phyloP scores from a whole-genome alignment of 768 basidiomycete species.

The Agaricus subrufescens region DNA sequence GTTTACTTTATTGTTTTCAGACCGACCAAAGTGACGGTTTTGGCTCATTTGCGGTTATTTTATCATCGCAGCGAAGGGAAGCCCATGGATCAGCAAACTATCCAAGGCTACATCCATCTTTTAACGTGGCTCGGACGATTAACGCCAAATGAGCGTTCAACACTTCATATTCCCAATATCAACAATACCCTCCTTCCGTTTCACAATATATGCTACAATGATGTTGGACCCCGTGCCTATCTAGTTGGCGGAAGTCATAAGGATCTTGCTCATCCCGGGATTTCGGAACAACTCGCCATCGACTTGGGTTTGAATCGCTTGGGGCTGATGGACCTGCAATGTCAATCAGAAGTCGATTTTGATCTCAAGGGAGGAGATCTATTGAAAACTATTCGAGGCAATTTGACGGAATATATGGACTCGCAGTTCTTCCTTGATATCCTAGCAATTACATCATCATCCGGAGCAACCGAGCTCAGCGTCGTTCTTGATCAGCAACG shows the following conservation, averaged over 20 bases:
- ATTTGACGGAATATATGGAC: constrained; percentile 36
- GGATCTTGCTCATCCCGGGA: constrained; percentile 23
- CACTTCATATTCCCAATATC: constrained; percentile 31
- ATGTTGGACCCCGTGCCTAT: constrained; percentile 28
- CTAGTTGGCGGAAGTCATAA: constrained; percentile 15
- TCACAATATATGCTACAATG: constrained; percentile 31
- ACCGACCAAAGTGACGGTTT: constrained; percentile 24
- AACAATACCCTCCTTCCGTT: constrained; percentile 21
- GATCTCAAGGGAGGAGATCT: constrained; percentile 38
- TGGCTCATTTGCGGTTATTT: constrained; percentile 17
- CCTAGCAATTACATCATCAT: constrained; percentile 50
- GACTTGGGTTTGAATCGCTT: constrained; percentile 27
- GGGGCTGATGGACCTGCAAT: constrained; percentile 27
- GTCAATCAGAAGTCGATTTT: constrained; percentile 16
- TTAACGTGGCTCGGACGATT: constrained; percentile 3
- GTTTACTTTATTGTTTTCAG: constrained; percentile 16
- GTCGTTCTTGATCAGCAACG: constrained; percentile 31
- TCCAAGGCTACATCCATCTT: not conserved
- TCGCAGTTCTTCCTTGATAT: constrained; percentile 44
- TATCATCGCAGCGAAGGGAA: not conserved
- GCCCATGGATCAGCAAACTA: not conserved
- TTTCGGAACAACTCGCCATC: constrained; percentile 26
- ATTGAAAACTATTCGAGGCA: constrained; percentile 36
- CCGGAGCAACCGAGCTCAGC: constrained; percentile 35
- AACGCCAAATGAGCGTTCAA: constrained; percentile 16